phyloP scores from a whole-genome alignment of 129 eudicot species.

The carrot (Daucus carota) region DH1_v3.0 NC_030388.2:9463001-9463500 shows the following conservation, averaged over 20 bases:
- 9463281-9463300: background rate
- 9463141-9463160: background rate
- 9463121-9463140: background rate
- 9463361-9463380: conserved; percentile 37
- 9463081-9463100: background rate
- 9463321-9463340: conserved; percentile 10
- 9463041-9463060: background rate
- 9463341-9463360: background rate
- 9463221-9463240: background rate
- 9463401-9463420: conserved; percentile 19
- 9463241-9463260: background rate
- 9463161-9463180: background rate
- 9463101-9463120: background rate
- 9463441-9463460: conserved; percentile 77
- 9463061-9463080: background rate
- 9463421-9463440: conserved; percentile 46
- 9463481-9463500: conserved; percentile 44
- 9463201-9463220: background rate
- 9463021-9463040: conserved; percentile 60
- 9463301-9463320: too few species aligned
- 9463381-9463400: conserved; percentile 19
- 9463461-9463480: conserved; percentile 60
- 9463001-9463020: conserved; percentile 92
- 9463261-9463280: background rate
- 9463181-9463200: background rate